phyloP scores from a whole-genome alignment of 768 basidiomycete species.

The Serendipita sp. region DNA sequence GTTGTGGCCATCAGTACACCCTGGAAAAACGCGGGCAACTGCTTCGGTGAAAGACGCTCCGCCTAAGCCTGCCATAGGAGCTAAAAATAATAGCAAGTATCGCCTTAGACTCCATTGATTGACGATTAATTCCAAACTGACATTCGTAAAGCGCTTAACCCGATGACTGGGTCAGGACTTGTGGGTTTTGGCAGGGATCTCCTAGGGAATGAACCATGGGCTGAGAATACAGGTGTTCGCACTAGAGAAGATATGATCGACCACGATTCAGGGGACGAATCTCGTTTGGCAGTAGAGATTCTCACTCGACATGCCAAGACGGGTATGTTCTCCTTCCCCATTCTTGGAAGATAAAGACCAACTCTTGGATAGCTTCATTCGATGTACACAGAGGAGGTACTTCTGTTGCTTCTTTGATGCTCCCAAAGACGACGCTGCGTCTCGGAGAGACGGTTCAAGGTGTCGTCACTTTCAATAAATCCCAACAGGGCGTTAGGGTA shows the following conservation, averaged over 20 bases:
- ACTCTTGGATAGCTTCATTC: slow-evolving; percentile 50
- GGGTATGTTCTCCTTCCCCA: slow-evolving; percentile 29
- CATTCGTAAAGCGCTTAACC: background rate
- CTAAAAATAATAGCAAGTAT: background rate
- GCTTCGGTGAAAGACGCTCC: background rate
- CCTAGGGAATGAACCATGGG: background rate
- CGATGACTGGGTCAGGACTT: background rate
- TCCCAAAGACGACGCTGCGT: slow-evolving; percentile 80
- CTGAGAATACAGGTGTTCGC: too few species aligned
- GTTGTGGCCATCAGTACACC: slow-evolving; percentile 49
- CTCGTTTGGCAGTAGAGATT: slow-evolving; percentile 69
- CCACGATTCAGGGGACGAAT: slow-evolving; percentile 13
- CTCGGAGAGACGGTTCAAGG: slow-evolving; percentile 87
- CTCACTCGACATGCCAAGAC: slow-evolving; percentile 81
- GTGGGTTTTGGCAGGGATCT: background rate
- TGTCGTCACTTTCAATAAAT: slow-evolving; percentile 72
- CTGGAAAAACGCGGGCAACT: background rate
- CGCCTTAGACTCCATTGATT: background rate
- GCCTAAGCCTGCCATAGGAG: background rate
- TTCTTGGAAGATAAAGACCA: background rate
- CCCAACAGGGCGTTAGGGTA: slow-evolving; percentile 53
- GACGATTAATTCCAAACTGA: background rate
- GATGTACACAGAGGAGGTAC: slow-evolving; percentile 90
- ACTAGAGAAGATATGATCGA: background rate
- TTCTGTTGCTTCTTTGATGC: slow-evolving; percentile 77